A percentile compares a stretch with the other conserved stretches of the same genome.
These are phyloP conservation scores for Pinus albicaulis DNA, from an alignment of 75 land plant genomes.

Conservation along the genomic window DNA sequence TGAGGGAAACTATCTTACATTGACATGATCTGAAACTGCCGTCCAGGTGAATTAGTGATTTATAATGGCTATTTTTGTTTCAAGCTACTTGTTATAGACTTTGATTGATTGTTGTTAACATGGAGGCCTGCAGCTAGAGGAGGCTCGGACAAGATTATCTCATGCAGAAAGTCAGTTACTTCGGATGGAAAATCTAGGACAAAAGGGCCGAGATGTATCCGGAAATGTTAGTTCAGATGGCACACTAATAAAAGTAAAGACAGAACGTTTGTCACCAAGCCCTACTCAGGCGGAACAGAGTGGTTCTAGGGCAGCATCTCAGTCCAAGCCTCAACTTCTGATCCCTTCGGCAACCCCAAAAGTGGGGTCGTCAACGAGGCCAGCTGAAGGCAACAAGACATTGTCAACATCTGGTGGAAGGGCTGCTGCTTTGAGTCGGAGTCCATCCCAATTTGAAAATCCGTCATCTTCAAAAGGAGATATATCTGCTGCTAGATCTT, in stretches of 20 bases:
- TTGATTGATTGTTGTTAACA: neutral
- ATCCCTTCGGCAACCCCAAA: constrained; percentile 35
- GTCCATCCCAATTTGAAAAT: constrained; percentile 6
- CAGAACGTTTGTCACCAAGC: constrained; percentile 19
- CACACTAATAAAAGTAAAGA: constrained; percentile 17
- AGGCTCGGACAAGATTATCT: constrained; percentile 46
- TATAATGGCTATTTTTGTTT: neutral
- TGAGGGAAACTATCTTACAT: neutral
- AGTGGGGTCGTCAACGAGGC: constrained; percentile 15
- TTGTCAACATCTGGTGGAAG: constrained; percentile 2
- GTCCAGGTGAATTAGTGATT: neutral
- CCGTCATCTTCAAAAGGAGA: constrained; percentile 11
- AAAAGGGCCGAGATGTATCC: neutral
- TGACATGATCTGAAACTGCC: neutral
- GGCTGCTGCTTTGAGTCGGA: neutral
- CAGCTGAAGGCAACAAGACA: constrained; percentile 9
- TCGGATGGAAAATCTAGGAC: neutral
- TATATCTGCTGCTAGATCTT: neutral
- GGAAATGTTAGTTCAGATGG: constrained; percentile 1
- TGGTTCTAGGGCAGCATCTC: constrained; percentile 5
- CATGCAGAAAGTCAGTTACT: constrained; percentile 30
- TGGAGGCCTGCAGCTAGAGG: constrained; percentile 37
- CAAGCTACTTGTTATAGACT: neutral
- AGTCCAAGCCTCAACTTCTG: constrained; percentile 30
- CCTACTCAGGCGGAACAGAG: constrained; percentile 14